Base-by-base conservation (phyloP, 1,284 basidiomycete species). In the Marasmius tenuissimus region DNA sequence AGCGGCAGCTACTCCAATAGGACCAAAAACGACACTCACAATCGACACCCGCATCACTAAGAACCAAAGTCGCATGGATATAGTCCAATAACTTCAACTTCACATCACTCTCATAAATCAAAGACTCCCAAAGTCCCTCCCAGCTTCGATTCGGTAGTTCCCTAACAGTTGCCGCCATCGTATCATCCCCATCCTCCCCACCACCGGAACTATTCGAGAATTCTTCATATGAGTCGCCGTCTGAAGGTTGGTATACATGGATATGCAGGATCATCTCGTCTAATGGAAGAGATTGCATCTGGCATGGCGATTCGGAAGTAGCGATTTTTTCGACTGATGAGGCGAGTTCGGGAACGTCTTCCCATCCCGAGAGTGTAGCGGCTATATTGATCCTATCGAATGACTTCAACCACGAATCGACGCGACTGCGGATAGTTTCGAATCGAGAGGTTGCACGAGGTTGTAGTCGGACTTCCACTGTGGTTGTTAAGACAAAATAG, bases 21-120 rank as follows among this genome's bases (percentile, higher is more conserved):
- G 6, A 37, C 61, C 56, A 58, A 16, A 45, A 45, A 38, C 14
- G 27, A 37, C 35, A 81, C 90, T 70, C 64, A 93, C 91, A 91
- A 71, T 98, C 93, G 37, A 99, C 88, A 62, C 88, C 85, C 3
- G 90, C 90, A 69, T 97, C 94, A 38, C 93, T 94, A 69, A 99
- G 90, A 16, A 94, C 76, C 39, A 98, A 81, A 0, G 97, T 97
- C 8, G 96, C 93, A 75, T 96, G 89, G 66, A 98, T 97, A 75
- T 98, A 98, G 72, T 94, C 89, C 59, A 99, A 82, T 11, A 99
- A 80, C 62, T 89, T 90, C 60, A 88, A 77, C 75, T 99, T 99
- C 73, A 98, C 89, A 69, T 94, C 87, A 66, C 93, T 92, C 5
- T 89, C 84, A 73, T 97, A 99, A 69, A 98, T 91, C 64, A 99